These are phyloP conservation scores for Mycena chlorophos DNA, from an alignment of 768 basidiomycete genomes.

Conservation along the genomic window DNA sequence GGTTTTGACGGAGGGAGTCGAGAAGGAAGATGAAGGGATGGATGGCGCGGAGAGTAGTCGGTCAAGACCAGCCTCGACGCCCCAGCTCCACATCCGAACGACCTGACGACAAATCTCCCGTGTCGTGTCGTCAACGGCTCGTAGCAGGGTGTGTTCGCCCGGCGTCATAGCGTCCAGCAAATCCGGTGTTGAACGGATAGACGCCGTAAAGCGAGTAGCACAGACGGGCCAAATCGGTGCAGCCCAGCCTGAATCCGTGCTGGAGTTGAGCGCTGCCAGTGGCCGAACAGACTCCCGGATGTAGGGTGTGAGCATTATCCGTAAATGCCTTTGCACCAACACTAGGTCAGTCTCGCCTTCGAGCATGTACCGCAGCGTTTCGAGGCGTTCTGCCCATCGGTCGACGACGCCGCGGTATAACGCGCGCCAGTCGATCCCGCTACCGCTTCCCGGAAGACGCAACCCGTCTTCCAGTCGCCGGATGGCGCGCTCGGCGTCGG, in stretches of 20 bases:
- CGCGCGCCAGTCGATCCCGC: conserved; percentile 36
- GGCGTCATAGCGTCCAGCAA: conserved; percentile 22
- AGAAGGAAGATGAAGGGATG: not conserved
- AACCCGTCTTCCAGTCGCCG: conserved; percentile 17
- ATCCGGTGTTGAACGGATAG: conserved; percentile 6
- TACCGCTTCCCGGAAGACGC: conserved; percentile 3
- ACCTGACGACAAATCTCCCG: conserved; percentile 16
- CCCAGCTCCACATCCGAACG: conserved; percentile 15
- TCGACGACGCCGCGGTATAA: conserved; percentile 32
- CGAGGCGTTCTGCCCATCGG: conserved; percentile 34
- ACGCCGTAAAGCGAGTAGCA: conserved; percentile 30
- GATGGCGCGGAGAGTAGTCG: not conserved
- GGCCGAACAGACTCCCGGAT: conserved; percentile 2
- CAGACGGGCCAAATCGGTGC: conserved; percentile 32
- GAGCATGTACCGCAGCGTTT: conserved; percentile 26
- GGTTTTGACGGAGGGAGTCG: not conserved
- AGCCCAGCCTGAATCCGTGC: conserved; percentile 27
- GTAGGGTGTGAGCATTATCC: conserved; percentile 10
- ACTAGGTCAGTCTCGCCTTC: conserved; percentile 3
- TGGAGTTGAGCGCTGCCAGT: not conserved
- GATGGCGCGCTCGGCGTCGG: conserved; percentile 20
- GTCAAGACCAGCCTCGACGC: conserved; percentile 10
- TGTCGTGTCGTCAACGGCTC: conserved; percentile 16
- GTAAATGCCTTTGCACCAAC: conserved; percentile 10
- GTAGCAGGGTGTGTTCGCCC: conserved; percentile 30